These are phyloP conservation scores for Elongisporangium senticosum DNA, from an alignment of 352 stramenopile species.

Conservation along the genomic window DNA sequence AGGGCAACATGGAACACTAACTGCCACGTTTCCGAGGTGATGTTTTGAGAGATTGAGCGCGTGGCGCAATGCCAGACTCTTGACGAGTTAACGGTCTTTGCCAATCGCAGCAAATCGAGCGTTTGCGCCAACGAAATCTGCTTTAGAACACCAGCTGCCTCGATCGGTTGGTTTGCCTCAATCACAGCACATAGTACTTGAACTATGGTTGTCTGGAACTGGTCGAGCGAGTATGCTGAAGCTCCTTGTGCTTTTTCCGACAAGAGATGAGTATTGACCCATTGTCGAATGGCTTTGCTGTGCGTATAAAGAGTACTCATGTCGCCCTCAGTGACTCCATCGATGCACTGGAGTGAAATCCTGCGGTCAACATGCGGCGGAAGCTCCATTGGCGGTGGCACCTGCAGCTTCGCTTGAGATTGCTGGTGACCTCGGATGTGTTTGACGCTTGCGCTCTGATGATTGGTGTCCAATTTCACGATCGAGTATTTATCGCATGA, in stretches of 20 bases:
- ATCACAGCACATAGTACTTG: slow-evolving; percentile 9
- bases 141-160: slow-evolving; percentile 9
- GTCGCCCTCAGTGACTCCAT: slow-evolving; percentile 8
- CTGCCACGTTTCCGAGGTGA: slow-evolving; percentile 24
- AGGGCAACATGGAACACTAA: slow-evolving; percentile 19
- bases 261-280: not conserved
- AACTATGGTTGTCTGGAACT: slow-evolving; percentile 6
- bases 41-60: slow-evolving; percentile 17
- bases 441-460: slow-evolving; percentile 2
- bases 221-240: slow-evolving; percentile 1
- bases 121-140: slow-evolving; percentile 5
- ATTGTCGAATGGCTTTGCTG: slow-evolving; percentile 13
- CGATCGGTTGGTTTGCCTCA: slow-evolving; percentile 11
- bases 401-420: not conserved
- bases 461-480: slow-evolving; percentile 26
- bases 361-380: not conserved
- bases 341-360: slow-evolving; percentile 13
- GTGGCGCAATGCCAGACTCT: slow-evolving; percentile 36
- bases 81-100: slow-evolving; percentile 10
- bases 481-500: slow-evolving; percentile 30
- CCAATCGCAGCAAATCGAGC: slow-evolving; percentile 19
- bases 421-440: not conserved
- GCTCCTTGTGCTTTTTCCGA: slow-evolving; percentile 4
- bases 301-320: slow-evolving; percentile 1
- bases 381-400: not conserved